Conservation (phyloP, 1,139 yeast genomes). For the Pichia sp. region DNA sequence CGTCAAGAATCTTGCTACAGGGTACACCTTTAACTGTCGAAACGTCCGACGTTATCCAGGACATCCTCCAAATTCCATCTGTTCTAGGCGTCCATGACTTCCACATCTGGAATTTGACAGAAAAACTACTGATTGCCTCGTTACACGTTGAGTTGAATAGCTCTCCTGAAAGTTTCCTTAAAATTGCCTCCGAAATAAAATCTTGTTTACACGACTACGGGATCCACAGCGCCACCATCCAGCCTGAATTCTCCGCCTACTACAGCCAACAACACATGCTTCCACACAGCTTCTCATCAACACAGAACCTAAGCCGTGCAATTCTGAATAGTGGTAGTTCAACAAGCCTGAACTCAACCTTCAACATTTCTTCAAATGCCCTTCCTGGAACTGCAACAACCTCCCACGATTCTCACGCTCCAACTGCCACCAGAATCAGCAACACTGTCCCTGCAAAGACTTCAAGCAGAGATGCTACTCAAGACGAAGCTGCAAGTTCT, state of each 20-base stretch:
- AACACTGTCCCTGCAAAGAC: background rate
- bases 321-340: background rate
- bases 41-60: constrained; percentile 67
- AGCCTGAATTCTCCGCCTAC: constrained; percentile 65
- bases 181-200: constrained; percentile 73
- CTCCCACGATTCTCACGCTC: constrained; percentile 2
- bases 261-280: constrained; percentile 28
- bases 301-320: constrained; percentile 20
- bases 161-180: constrained; percentile 60
- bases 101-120: constrained; percentile 95
- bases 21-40: constrained; percentile 85
- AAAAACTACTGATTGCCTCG: constrained; percentile 81
- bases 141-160: constrained; percentile 74
- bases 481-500: constrained; percentile 13
- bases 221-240: constrained; percentile 90
- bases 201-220: constrained; percentile 78
- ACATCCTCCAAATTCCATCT: constrained; percentile 62
- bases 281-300: constrained; percentile 28
- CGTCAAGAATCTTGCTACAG: constrained; percentile 83
- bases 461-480: constrained; percentile 14
- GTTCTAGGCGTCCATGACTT: constrained; percentile 88
- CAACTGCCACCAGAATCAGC: background rate
- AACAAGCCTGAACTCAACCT: constrained; percentile 10
- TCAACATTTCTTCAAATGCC: constrained; percentile 9
- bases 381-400: background rate